Evolutionary conservation across 176 grass and related monocot genomes (phyloP).

Genomic region (Ensete glaucum): DNA sequence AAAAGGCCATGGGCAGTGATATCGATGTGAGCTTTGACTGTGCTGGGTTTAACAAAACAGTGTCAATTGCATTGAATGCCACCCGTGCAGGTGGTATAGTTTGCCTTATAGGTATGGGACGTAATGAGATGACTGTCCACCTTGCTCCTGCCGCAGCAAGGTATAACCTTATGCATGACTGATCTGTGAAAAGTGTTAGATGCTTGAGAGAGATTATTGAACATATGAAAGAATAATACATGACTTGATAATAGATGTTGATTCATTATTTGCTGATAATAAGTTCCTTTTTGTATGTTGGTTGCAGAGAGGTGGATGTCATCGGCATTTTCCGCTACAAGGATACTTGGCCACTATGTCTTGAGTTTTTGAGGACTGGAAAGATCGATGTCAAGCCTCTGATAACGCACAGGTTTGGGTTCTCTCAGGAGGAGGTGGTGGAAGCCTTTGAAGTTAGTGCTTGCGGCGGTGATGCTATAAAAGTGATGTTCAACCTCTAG

Average conservation of each 20-base stretch:
- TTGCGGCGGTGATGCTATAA: conserved; percentile 67
- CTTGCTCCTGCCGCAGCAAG: conserved; percentile 63
- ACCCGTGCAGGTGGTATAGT: conserved; percentile 61
- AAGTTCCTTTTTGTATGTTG: no score
- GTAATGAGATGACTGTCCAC: conserved; percentile 88
- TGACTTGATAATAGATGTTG: no score
- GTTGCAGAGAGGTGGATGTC: conserved; percentile 68
- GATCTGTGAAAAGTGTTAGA: no score
- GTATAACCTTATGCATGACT: conserved; percentile 2
- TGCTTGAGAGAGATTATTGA: no score
- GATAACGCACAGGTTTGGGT: conserved; percentile 81
- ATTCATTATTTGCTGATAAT: no score
- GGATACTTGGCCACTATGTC: conserved; percentile 84
- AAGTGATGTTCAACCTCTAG: conserved; percentile 97
- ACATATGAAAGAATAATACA: no score
- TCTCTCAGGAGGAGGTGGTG: conserved; percentile 70
- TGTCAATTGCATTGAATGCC: conserved; percentile 70
- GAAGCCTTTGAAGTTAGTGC: conserved; percentile 86
- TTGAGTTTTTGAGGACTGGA: conserved; percentile 50
- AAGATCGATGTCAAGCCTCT: conserved; percentile 86
- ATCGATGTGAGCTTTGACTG: conserved; percentile 82
- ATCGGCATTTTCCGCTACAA: conserved; percentile 84
- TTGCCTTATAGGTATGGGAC: conserved; percentile 77
- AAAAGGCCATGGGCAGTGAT: conserved; percentile 40
- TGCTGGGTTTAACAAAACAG: conserved; percentile 77